Percentiles rank a stretch among this genome's conserved stretches.
These are phyloP conservation scores for Trypanosoma platydactyli DNA, from an alignment of 208 protist genomes.

Conservation along the genomic window DNA sequence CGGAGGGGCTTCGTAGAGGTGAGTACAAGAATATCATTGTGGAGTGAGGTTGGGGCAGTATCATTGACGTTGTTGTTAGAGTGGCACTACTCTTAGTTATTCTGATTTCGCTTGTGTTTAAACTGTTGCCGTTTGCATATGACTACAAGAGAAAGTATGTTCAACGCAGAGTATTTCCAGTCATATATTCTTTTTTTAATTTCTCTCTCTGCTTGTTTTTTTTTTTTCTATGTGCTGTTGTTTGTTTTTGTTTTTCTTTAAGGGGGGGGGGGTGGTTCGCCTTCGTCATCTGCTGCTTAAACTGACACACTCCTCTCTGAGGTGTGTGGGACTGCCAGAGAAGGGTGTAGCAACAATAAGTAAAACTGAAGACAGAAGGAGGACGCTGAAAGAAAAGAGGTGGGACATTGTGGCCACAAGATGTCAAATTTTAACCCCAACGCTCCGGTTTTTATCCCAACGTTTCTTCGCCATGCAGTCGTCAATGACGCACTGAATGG, in stretches of 20 bases:
- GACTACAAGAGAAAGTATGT: neutral
- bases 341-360: neutral
- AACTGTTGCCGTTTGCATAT: neutral
- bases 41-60: slow-evolving; percentile 36
- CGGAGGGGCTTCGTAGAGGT: slow-evolving; percentile 51
- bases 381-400: neutral
- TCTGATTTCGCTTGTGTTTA: neutral
- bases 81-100: neutral
- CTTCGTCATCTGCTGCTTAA: too few species aligned
- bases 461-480: slow-evolving; percentile 25
- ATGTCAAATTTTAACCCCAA: slow-evolving; percentile 57
- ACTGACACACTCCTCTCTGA: too few species aligned
- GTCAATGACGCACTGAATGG: neutral
- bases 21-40: slow-evolving; percentile 87
- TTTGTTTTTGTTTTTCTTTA: too few species aligned
- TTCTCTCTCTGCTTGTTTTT: too few species aligned
- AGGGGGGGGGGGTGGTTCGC: too few species aligned
- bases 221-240: slow-evolving; percentile 2
- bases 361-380: neutral
- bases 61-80: neutral
- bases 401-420: too few species aligned
- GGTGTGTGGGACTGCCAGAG: neutral
- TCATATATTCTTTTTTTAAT: slow-evolving; percentile 3
- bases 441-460: slow-evolving; percentile 63
- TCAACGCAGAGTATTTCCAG: neutral